phyloP scores from a whole-genome alignment of 1,284 basidiomycete genomes.

The Anthracocystis walkeri region DNA sequence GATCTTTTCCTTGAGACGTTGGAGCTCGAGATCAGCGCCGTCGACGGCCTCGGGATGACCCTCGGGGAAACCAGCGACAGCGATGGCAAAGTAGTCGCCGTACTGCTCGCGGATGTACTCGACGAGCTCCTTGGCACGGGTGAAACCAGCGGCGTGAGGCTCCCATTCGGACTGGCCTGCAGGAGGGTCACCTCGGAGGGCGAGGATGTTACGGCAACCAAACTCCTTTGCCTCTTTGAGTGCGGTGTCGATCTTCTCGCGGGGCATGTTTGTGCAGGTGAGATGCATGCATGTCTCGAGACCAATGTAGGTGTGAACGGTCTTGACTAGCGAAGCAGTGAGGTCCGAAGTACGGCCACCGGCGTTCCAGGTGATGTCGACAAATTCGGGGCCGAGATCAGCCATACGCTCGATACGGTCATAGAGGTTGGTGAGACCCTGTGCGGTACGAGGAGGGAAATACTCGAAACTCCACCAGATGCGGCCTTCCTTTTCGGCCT shows the following conservation, averaged over 20 bases:
- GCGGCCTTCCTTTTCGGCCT: constrained; percentile 66
- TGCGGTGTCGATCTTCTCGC: constrained; percentile 90
- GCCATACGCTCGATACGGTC: constrained; percentile 99
- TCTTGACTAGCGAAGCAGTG: constrained; percentile 84
- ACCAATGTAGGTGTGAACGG: constrained; percentile 71
- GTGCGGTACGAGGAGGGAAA: constrained; percentile 93
- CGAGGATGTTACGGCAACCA: constrained; percentile 94
- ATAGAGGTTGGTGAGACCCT: constrained; percentile 73
- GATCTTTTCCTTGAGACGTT: constrained; percentile 86
- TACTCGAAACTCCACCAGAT: constrained; percentile 81
- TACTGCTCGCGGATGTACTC: constrained; percentile 66
- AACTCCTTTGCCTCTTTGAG: constrained; percentile 89
- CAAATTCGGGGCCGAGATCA: constrained; percentile 92
- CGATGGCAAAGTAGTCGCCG: constrained; percentile 68
- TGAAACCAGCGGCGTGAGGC: constrained; percentile 65
- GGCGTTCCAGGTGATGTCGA: constrained; percentile 99
- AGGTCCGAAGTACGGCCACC: constrained; percentile 82
- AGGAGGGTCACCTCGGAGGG: constrained; percentile 79
- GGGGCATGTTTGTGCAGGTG: constrained; percentile 76
- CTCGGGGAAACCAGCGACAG: constrained; percentile 74
- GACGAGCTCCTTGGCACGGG: constrained; percentile 65
- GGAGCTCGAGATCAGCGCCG: constrained; percentile 76
- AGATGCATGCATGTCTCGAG: constrained; percentile 70
- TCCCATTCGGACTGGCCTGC: constrained; percentile 72
- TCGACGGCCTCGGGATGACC: constrained; percentile 73